Percentiles rank a stretch among this genome's conserved stretches.
Evolutionary conservation across 2,329 filamentous ascomycete species (phyloP).

Genomic region (Rutstroemia sp.): DNA sequence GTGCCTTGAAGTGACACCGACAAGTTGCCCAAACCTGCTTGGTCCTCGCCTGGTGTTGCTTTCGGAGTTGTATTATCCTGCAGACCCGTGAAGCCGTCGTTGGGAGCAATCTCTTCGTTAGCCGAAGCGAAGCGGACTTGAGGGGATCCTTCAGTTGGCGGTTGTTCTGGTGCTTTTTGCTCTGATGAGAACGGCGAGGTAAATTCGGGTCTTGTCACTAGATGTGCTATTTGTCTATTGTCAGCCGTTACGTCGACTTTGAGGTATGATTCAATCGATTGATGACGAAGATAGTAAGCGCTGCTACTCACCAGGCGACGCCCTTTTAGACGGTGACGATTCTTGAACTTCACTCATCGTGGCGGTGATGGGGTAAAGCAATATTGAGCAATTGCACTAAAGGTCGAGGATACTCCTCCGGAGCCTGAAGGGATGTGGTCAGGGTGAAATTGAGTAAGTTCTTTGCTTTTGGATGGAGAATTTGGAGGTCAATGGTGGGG

Average conservation of each 20-base stretch:
- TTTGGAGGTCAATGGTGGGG: conserved; percentile 13
- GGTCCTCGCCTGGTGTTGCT: conserved; percentile 14
- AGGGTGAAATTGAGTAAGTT: not conserved
- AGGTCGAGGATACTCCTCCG: conserved; percentile 9
- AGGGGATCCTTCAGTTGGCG: conserved; percentile 29
- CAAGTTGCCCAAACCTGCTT: conserved; percentile 35
- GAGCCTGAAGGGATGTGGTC: conserved; percentile 9
- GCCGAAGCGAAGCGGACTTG: conserved; percentile 66
- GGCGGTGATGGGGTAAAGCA: not conserved
- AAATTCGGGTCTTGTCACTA: not conserved
- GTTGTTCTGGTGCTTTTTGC: conserved; percentile 13
- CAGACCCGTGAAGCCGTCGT: conserved; percentile 27
- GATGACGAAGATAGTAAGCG: conserved; percentile 15
- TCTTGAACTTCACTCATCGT: conserved; percentile 18
- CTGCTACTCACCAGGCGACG: conserved; percentile 20
- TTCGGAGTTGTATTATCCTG: conserved; percentile 20
- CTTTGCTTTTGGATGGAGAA: conserved; percentile 11
- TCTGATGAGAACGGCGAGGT: conserved; percentile 9
- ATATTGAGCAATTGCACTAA: conserved; percentile 7
- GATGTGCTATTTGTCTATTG: not conserved
- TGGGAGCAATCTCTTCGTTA: conserved; percentile 61
- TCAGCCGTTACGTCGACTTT: not conserved
- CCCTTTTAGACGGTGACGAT: conserved; percentile 10
- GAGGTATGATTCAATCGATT: conserved; percentile 11
- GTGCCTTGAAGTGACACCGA: conserved; percentile 65